Conservation (phyloP, 257 asterid genomes). For the Solanum acaule region DNA sequence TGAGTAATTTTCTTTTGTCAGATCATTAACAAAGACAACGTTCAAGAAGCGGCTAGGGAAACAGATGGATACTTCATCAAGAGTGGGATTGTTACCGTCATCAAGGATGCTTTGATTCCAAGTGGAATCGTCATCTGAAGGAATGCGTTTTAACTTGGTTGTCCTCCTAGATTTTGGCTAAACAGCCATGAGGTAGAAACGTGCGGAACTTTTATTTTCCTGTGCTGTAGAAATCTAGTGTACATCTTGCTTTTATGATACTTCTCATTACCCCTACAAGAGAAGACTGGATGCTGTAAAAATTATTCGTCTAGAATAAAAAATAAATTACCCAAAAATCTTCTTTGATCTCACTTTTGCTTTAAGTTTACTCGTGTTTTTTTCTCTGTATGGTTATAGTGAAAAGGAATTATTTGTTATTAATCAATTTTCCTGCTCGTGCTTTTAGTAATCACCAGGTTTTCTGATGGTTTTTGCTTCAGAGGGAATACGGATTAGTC, state of each 20-base stretch:
- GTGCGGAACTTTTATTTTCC: background rate
- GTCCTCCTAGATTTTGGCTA: background rate
- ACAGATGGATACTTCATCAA: conserved; percentile 89
- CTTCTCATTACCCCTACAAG: background rate
- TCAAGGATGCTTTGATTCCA: conserved; percentile 86
- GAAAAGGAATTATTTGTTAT: background rate
- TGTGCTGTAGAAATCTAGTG: conserved; percentile 6
- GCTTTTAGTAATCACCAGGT: background rate
- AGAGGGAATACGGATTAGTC: background rate
- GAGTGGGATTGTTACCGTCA: conserved; percentile 84
- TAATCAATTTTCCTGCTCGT: background rate
- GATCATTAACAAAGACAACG: conserved; percentile 64
- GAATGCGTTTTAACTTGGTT: background rate
- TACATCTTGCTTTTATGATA: conserved; percentile 4
- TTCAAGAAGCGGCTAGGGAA: conserved; percentile 95
- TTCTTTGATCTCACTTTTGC: background rate
- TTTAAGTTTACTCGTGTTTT: background rate
- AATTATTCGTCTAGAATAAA: background rate
- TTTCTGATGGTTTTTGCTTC: too few relatives aligned
- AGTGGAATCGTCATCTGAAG: conserved; percentile 56
- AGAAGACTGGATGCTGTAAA: conserved; percentile 1
- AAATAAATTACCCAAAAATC: background rate
- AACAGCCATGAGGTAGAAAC: background rate
- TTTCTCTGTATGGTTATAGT: background rate
- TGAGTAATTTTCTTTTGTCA: conserved; percentile 3